Evolutionary conservation across 805 yeast species (phyloP), one percentile per base, ranked within the genome.

Genomic region (Starmerella stigmatis): DNA sequence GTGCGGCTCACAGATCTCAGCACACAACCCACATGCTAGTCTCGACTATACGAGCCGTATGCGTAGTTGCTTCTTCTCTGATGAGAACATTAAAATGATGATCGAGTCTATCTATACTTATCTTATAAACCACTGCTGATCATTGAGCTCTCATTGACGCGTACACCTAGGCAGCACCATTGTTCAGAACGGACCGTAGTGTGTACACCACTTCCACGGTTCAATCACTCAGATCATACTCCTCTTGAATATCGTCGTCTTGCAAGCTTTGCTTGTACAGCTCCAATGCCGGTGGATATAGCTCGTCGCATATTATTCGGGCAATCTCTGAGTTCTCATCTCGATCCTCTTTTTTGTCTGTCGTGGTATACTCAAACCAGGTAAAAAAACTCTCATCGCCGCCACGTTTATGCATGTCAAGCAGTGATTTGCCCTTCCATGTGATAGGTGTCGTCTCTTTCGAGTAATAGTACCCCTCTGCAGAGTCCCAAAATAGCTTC

Each of bases 331-430:
- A 89, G 20, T 94, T 95, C 46, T 73, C 71, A 2, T 22, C 43
- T 2, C 54, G 32, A 49, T 86, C 59, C 78, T 83, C 67, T 1
- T 85, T 82, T 1, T 85, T 81, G 51, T 78, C 79, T 28, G 64
- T 60, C 0, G 94, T 94, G 0, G 92, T 81, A 88, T 94, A 86
- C 39, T 69, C 67, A 59, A 86, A 88, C 79, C 88, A 88, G 5
- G 86, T 80, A 62, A 89, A 88, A 57, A 89, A 81, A 12, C 89
- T 78, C 57, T 79, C 79, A 35, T 76, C 64, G 21, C 30, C 67
- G 31, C 68, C 65, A 3, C 28, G 31, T 33, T 66, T 63, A 41
- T 69, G 71, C 37, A 62, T 54, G 3, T 60, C 56, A 1, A 94
- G 85, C 51, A 79, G 68, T 52, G 79, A 71, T 33, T 73, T 78